These are phyloP conservation scores for Leptographium flavum DNA, from an alignment of 2,329 filamentous ascomycete genomes.

Conservation along the genomic window DNA sequence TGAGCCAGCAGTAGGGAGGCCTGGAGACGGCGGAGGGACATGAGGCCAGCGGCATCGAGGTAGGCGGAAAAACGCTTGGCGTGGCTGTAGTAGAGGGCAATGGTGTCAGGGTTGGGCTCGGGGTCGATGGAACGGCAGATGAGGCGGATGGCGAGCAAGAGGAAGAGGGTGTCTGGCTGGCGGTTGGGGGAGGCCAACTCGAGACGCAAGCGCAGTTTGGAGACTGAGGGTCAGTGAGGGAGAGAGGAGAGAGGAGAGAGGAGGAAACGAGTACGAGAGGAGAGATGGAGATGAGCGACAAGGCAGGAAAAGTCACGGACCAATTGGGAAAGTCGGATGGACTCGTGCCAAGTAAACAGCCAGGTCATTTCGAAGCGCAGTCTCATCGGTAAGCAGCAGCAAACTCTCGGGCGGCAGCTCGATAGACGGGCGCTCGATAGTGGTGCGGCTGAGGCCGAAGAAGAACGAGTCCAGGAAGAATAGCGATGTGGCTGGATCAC, in stretches of 20 bases:
- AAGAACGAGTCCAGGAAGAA: slow-evolving; percentile 11
- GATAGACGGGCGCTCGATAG: not conserved
- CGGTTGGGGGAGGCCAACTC: not conserved
- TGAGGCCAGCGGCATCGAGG: slow-evolving; percentile 5
- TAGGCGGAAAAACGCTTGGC: slow-evolving; percentile 3
- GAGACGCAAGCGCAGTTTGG: not conserved
- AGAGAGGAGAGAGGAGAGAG: not conserved
- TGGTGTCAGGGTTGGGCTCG: not conserved
- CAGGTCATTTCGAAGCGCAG: not conserved
- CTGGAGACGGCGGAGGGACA: slow-evolving; percentile 6
- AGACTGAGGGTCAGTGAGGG: not conserved
- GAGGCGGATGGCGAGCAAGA: slow-evolving; percentile 4
- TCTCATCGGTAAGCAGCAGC: not conserved
- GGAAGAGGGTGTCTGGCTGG: slow-evolving; percentile 1
- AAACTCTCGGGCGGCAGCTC: slow-evolving; percentile 3
- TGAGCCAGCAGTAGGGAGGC: slow-evolving; percentile 4
- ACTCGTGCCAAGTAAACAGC: slow-evolving; percentile 3
- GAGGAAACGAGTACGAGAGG: not conserved
- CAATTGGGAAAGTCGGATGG: slow-evolving; percentile 7
- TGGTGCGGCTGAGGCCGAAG: slow-evolving; percentile 1
- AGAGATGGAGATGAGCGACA: no score
- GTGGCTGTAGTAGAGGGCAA: slow-evolving; percentile 1
- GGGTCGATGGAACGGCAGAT: not conserved
- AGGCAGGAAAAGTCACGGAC: no score
- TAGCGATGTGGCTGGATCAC: slow-evolving; percentile 2